Percentiles rank a stretch among this genome's conserved stretches.
Evolutionary conservation across 1,284 basidiomycete species (phyloP).

Genomic region (Puccinia novopanici): DNA sequence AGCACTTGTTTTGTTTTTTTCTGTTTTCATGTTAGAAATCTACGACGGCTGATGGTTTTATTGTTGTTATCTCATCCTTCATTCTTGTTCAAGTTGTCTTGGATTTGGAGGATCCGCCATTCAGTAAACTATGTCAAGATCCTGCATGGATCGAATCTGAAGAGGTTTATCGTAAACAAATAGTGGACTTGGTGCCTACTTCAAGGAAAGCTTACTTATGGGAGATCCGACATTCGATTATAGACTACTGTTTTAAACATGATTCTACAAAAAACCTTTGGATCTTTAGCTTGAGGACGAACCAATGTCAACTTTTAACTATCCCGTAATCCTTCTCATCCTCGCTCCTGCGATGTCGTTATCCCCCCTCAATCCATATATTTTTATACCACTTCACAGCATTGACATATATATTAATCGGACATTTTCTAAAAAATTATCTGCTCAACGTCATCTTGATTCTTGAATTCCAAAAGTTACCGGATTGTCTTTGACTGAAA

Average conservation of each 20-base stretch:
- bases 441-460: too few species aligned
- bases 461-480: too few species aligned
- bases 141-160: conserved; percentile 39
- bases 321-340: conserved; percentile 7
- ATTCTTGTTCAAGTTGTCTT: conserved; percentile 38
- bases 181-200: conserved; percentile 33
- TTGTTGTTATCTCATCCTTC: not conserved
- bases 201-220: conserved; percentile 39
- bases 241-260: conserved; percentile 29
- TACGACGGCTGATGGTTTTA: not conserved
- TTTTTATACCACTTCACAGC: not conserved
- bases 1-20: not conserved
- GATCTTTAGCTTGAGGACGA: conserved; percentile 38
- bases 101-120: conserved; percentile 44
- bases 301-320: conserved; percentile 42
- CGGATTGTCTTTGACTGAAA: not conserved
- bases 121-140: conserved; percentile 28
- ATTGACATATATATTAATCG: not conserved
- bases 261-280: conserved; percentile 26
- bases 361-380: not conserved
- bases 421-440: not conserved
- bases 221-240: conserved; percentile 39
- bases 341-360: not conserved
- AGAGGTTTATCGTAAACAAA: conserved; percentile 48
- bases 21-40: not conserved